Conservation (phyloP, 106 monocot species). For the Amphibolis antarctica region DNA sequence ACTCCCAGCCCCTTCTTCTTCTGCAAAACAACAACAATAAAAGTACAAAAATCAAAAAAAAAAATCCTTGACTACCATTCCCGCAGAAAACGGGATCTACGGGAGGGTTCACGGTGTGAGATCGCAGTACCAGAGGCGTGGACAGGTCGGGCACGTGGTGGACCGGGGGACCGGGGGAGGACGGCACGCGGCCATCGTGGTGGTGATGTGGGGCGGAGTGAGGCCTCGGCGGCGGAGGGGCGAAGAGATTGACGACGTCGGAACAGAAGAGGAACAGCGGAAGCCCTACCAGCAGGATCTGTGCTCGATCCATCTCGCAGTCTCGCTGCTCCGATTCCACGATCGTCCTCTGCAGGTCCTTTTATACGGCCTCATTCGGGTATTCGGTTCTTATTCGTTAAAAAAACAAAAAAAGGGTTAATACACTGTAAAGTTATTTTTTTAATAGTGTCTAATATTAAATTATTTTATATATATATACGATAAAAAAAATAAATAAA, state of each 20-base stretch:
- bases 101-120: background rate
- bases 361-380: no score
- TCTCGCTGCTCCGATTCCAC: background rate
- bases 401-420: no score
- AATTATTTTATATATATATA: no score
- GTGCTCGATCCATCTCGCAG: slow-evolving; percentile 47
- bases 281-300: slow-evolving; percentile 43
- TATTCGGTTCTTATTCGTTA: no score
- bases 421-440: no score
- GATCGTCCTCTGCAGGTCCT: no score
- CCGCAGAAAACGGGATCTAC: background rate
- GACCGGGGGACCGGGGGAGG: background rate
- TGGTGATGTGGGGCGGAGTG: slow-evolving; percentile 16
- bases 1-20: slow-evolving; percentile 38
- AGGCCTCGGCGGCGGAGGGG: slow-evolving; percentile 26
- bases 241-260: slow-evolving; percentile 74
- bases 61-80: background rate
- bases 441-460: no score
- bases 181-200: background rate
- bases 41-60: background rate
- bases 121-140: slow-evolving; percentile 13
- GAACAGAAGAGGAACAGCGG: slow-evolving; percentile 88
- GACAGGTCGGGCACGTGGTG: slow-evolving; percentile 23
- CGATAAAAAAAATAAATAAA: no score
- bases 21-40: slow-evolving; percentile 6